Base-by-base conservation (phyloP, 257 asterid species). In the Eucommia ulmoides region DNA sequence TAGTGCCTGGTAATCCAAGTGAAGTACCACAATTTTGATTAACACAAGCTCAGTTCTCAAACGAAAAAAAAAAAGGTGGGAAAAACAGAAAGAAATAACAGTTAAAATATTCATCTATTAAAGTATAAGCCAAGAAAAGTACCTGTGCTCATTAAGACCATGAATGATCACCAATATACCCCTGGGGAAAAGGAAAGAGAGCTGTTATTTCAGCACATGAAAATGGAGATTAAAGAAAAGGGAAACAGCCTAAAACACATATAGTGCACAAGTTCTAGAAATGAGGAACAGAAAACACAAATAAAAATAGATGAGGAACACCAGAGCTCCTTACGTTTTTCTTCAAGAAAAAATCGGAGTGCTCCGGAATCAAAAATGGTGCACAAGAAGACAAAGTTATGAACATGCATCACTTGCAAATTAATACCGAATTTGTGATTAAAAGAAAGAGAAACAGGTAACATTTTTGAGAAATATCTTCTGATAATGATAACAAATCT, bases 111-210 rank as follows among this genome's bases (percentile, higher is more conserved):
- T 11, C 44, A 35, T 41, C 1, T 41, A 22, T 20, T 12, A 8
- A 56, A 63, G 12, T 12, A 20, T 52, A 22, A 57, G 33, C 44
- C 45, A 52, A 19, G 14, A 51, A 45, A 19, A 35, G 23, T 58
- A 86, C 99, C 99, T 76, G 84, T 91, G 99, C 71, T 86, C 99
- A 59, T 91, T 91, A 42, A 91, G 93, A 46, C 99, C 99, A 47
- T 91, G 99, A 60, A 91, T 81, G 80, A 91, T 70, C 41, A 91
- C 77, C 60, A 91, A 52, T 65, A 86, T 79, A 33, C 96, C 96
- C 86, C 99, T 91, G 95, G 60, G 73, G 71, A 29, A 53, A 20
- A 45, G 50, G 38, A 49, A 53, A 53, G 26, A 1, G 25, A 45
- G 22, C n/a, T 11, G 0, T 63, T 41, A 59, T n/a, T n/a, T n/a